Conservation (phyloP, 169 alveolate species). For the Eimeria zaria region DNA sequence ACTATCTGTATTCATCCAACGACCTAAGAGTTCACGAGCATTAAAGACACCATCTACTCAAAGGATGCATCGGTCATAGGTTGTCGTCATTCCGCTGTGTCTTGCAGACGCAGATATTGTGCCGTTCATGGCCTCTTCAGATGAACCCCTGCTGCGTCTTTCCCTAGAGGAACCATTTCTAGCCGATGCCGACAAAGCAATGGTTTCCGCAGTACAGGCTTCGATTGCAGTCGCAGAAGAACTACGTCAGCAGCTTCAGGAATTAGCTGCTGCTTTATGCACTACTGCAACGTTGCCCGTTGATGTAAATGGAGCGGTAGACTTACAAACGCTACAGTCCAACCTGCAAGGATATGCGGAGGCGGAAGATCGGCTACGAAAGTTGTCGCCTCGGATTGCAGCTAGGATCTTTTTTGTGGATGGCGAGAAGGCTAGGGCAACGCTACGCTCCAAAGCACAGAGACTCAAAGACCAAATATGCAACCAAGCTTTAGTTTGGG, state of each 20-base stretch:
- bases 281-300: slow-evolving; percentile 31
- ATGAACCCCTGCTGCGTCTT: slow-evolving; percentile 47
- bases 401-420: slow-evolving; percentile 60
- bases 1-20: neutral
- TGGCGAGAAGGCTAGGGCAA: slow-evolving; percentile 48
- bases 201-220: slow-evolving; percentile 61
- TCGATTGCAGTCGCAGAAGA: slow-evolving; percentile 55
- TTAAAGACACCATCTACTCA: neutral
- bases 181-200: slow-evolving; percentile 49
- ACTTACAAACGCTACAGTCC: slow-evolving; percentile 1
- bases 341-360: neutral
- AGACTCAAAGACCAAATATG: slow-evolving; percentile 7
- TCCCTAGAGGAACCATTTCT: slow-evolving; percentile 53
- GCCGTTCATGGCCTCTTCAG: slow-evolving; percentile 47
- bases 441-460: slow-evolving; percentile 15
- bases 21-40: neutral
- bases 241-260: slow-evolving; percentile 61
- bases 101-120: slow-evolving; percentile 52
- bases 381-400: slow-evolving; percentile 11
- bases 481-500: slow-evolving; percentile 66
- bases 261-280: slow-evolving; percentile 41
- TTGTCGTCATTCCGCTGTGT: neutral
- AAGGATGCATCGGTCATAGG: neutral
- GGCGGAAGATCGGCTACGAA: slow-evolving; percentile 38
- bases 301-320: neutral